Evolutionary conservation across 495 filamentous ascomycete species (phyloP).

Genomic region (Immersiella caudata): DNA sequence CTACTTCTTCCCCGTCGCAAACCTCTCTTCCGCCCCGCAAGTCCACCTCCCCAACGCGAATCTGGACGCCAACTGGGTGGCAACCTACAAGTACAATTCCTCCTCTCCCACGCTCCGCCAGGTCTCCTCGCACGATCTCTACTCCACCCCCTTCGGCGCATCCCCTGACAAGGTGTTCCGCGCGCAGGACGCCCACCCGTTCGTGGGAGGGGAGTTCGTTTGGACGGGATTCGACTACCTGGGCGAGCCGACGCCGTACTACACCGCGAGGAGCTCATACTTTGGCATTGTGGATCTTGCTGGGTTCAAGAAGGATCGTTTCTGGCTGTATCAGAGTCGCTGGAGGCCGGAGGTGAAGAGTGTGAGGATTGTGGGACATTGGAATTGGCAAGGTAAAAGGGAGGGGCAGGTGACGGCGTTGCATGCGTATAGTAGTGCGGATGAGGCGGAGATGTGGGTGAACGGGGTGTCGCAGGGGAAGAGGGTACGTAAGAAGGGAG

Average conservation of each 20-base stretch:
- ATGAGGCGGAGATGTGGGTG: conserved; percentile 55
- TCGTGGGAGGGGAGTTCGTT: conserved; percentile 54
- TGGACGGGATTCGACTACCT: conserved; percentile 57
- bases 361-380: conserved; percentile 55
- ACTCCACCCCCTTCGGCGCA: conserved; percentile 45
- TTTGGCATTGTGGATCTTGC: conserved; percentile 55
- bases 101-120: background rate
- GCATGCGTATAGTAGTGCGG: conserved; percentile 50
- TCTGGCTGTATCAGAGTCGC: conserved; percentile 51
- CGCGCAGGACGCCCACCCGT: conserved; percentile 46
- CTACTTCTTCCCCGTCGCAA: conserved; percentile 55
- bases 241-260: conserved; percentile 54
- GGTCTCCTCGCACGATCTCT: conserved; percentile 54
- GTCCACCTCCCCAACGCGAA: conserved; percentile 3
- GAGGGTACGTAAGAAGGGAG: conserved; percentile 27
- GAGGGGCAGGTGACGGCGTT: conserved; percentile 50
- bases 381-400: conserved; percentile 52
- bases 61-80: conserved; percentile 30
- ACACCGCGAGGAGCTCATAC: conserved; percentile 50
- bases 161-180: conserved; percentile 51
- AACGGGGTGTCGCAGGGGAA: conserved; percentile 50
- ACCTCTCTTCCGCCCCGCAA: conserved; percentile 30
- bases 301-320: conserved; percentile 56
- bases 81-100: conserved; percentile 17
- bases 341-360: conserved; percentile 46